Evolutionary conservation across 306 rosid species (phyloP).

Genomic region (Acacia crassicarpa): DNA sequence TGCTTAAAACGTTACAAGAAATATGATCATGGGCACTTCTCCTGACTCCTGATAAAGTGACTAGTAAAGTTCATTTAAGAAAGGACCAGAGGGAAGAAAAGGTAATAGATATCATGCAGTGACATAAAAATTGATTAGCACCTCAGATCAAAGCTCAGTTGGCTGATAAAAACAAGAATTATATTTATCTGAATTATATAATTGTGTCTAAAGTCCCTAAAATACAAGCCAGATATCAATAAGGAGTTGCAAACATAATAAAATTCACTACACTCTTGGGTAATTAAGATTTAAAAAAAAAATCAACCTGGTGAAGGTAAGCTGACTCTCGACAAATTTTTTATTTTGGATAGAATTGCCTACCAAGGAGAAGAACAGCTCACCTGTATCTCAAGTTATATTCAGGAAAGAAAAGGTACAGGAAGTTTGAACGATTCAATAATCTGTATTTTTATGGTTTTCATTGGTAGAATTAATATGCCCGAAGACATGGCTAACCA

Average conservation of each 20-base stretch:
- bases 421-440: neutral
- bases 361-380: neutral
- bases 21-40: neutral
- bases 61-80: slow-evolving; percentile 2
- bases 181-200: neutral
- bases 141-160: neutral
- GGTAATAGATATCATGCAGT: slow-evolving; percentile 15
- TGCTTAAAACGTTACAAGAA: neutral
- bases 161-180: neutral
- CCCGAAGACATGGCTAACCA: neutral
- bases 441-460: neutral
- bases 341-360: neutral
- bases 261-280: slow-evolving; percentile 1
- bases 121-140: neutral
- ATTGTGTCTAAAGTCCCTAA: neutral
- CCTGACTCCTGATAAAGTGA: neutral
- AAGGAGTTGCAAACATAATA: neutral
- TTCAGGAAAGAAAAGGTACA: neutral
- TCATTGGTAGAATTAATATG: neutral
- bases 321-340: neutral
- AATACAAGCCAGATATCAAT: slow-evolving; percentile 5
- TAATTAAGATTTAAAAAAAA: neutral
- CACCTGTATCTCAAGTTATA: neutral
- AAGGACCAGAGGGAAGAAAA: neutral
- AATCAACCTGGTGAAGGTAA: too few relatives aligned